Evolutionary conservation across 1,284 basidiomycete genomes (phyloP), one percentile per base, ranked within the genome.

Genomic region (Puccinia horiana): DNA sequence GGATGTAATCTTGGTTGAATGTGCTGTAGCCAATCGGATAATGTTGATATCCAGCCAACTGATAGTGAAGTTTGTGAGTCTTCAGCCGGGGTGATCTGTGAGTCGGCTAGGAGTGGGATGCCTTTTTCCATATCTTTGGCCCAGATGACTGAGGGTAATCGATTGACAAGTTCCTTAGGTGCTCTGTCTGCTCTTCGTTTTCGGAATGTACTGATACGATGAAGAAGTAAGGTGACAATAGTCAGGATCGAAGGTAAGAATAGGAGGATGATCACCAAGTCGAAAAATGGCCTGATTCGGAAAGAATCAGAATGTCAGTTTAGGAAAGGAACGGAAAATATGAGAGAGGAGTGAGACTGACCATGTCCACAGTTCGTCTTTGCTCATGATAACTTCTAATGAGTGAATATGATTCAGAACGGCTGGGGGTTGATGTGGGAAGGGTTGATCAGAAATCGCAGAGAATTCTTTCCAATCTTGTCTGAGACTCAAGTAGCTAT

Each of bases 161-260:
- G 90, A 77, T 91, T 90, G 12, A 94, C 93, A 35, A 93, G 88
- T 81, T 91, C 91, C 85, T 92, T 92, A 29, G 93, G 93, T 2
- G 93, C 93, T 73, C 93, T 91, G 83, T 94, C 93, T 52, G 91
- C 90, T 85, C 91, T 91, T 1, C 92, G 92, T 6, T 92, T 92
- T 72, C 93, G 91, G 44, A 91, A 90, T 44, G 91, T 90, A 74
- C 93, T 92, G 56, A 94, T 87, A 73, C 93, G 92, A 85, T 94
- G 93, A 49, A 93, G 89, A 82, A 94, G 89, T 40, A 94, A 90
- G 1, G 93, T 94, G 83, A 93, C 87, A 85, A 94, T 92, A 0
- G 93, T 94, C 78, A 94, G 88, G 49, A 91, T 89, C 2, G 93
- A 94, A 1, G 93, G 93, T 14, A 94, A 90, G 81, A 94, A 89